phyloP scores from a whole-genome alignment of 1,139 yeast genomes.

The Meyerozyma carpophila region DNA sequence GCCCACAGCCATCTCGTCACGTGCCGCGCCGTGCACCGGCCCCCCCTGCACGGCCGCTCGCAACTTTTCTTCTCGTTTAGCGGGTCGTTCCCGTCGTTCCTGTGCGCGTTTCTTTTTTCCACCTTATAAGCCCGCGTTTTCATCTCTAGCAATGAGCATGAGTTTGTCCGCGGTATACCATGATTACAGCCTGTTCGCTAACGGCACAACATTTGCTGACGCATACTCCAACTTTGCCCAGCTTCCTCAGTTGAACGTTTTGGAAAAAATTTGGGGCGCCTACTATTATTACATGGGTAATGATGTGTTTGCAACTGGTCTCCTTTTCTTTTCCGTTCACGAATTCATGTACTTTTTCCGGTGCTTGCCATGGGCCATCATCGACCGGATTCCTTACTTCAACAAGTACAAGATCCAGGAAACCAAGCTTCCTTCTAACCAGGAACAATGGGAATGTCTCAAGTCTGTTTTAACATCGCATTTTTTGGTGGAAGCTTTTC shows the following conservation, averaged over 20 bases:
- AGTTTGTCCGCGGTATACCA: conserved; percentile 22
- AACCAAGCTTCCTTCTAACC: conserved; percentile 64
- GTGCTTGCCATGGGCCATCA: conserved; percentile 77
- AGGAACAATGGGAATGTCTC: conserved; percentile 90
- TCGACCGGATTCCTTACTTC: conserved; percentile 73
- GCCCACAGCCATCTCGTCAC: too few relatives aligned
- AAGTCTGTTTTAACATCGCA: conserved; percentile 80
- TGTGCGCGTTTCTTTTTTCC: neutral
- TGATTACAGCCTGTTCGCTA: conserved; percentile 36
- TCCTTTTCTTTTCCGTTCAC: conserved; percentile 67
- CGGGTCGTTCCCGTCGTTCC: neutral
- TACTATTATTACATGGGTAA: conserved; percentile 72
- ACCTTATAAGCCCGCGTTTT: neutral
- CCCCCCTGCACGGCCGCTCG: too few relatives aligned
- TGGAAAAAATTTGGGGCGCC: conserved; percentile 72
- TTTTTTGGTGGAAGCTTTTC: conserved; percentile 86
- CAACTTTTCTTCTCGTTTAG: too few relatives aligned
- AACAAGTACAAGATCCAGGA: conserved; percentile 79
- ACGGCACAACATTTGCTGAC: conserved; percentile 33
- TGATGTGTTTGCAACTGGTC: conserved; percentile 79
- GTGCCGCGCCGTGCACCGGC: too few relatives aligned
- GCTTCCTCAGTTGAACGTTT: conserved; percentile 16
- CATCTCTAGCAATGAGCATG: neutral
- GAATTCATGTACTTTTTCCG: conserved; percentile 81
- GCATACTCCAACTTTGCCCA: conserved; percentile 33